Conservation (phyloP, 129 eudicot genomes). For the Escallonia herrerae region DNA sequence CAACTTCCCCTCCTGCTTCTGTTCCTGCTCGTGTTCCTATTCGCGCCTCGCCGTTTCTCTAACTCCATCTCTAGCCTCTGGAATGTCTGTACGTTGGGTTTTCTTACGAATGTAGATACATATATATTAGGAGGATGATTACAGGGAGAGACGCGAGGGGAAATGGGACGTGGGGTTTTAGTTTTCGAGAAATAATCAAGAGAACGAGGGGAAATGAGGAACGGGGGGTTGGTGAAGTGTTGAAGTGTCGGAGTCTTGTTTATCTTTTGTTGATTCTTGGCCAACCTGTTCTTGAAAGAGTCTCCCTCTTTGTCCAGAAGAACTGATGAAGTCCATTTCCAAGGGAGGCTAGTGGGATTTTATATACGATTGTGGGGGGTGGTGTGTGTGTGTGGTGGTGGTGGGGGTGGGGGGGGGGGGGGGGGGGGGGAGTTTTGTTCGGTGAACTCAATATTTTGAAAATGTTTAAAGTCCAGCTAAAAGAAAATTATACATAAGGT, state of each 20-base stretch:
- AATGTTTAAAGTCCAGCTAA: too few species aligned
- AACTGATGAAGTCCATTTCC: background rate
- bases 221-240: conserved; percentile 3
- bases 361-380: background rate
- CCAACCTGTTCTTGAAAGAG: background rate
- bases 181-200: background rate
- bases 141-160: background rate
- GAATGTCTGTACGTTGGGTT: too few species aligned
- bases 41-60: conserved; percentile 15
- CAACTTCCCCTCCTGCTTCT: conserved; percentile 23
- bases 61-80: conserved; percentile 4
- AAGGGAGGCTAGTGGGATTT: background rate
- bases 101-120: too few species aligned
- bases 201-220: background rate
- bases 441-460: too few species aligned
- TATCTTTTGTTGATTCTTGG: background rate
- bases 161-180: too few species aligned
- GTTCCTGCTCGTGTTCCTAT: conserved; percentile 31
- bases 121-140: too few species aligned
- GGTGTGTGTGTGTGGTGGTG: too few species aligned
- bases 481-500: too few species aligned
- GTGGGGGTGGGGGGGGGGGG: background rate
- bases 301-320: background rate
- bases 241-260: background rate
- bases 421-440: background rate